These are phyloP conservation scores for Fusarium zealandicum DNA, from an alignment of 2,329 filamentous ascomycete species.

Conservation along the genomic window DNA sequence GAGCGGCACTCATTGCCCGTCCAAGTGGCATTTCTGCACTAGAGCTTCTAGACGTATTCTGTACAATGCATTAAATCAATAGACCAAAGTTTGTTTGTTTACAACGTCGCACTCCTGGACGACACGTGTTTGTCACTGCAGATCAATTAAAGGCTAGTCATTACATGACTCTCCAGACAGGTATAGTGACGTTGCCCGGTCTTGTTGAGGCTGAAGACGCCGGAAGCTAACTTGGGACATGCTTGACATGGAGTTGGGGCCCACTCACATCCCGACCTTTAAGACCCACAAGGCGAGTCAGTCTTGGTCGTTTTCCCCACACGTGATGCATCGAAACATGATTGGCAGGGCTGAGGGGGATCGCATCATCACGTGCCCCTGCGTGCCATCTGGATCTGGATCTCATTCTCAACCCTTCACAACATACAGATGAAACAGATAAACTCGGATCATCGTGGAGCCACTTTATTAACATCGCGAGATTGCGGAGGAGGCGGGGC, in stretches of 20 bases:
- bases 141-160: conserved; percentile 1
- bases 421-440: neutral
- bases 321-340: no score
- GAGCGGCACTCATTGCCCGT: neutral
- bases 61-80: conserved; percentile 2
- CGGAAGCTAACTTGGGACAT: neutral
- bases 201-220: conserved; percentile 4
- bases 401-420: neutral
- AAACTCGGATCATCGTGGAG: neutral
- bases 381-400: no score
- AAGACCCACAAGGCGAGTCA: conserved; percentile 22
- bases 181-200: conserved; percentile 1
- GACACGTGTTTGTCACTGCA: neutral
- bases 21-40: neutral
- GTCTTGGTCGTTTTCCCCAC: no score
- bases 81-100: conserved; percentile 1
- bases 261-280: conserved; percentile 1
- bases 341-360: no score
- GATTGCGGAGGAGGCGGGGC: conserved; percentile 4
- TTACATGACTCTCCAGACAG: neutral
- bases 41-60: neutral
- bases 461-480: conserved; percentile 1
- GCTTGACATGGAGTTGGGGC: neutral
- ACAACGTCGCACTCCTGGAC: neutral
- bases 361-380: conserved; percentile 3